Percentiles rank a stretch among this genome's conserved stretches.
phyloP scores from a whole-genome alignment of 1,284 basidiomycete species.

The Puccinia polysora region DNA sequence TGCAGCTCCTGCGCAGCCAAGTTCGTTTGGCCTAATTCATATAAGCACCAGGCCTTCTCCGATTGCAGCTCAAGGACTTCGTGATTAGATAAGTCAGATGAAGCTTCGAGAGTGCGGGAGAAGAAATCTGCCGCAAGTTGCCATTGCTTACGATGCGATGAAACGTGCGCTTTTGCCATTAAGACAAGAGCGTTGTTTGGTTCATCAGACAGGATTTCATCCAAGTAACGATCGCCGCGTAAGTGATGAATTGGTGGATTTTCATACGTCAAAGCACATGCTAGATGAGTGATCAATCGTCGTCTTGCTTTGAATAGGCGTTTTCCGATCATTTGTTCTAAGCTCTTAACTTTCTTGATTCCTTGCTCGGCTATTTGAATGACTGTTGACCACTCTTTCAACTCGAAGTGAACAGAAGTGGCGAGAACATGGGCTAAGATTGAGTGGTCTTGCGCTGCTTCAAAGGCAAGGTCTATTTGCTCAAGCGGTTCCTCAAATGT shows the following conservation, averaged over 20 bases:
- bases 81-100: constrained; percentile 46
- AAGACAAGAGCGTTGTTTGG: constrained; percentile 65
- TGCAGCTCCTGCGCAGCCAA: constrained; percentile 62
- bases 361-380: constrained; percentile 69
- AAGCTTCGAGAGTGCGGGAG: constrained; percentile 56
- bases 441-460: constrained; percentile 60
- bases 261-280: constrained; percentile 72
- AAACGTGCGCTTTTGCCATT: constrained; percentile 70
- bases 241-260: constrained; percentile 84
- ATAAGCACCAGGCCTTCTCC: constrained; percentile 79
- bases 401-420: constrained; percentile 66
- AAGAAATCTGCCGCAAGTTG: constrained; percentile 65
- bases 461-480: constrained; percentile 51
- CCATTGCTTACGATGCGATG: constrained; percentile 67
- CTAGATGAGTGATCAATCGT: constrained; percentile 64
- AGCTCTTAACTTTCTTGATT: constrained; percentile 60
- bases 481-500: constrained; percentile 56
- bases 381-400: constrained; percentile 71
- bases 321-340: constrained; percentile 63
- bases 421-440: constrained; percentile 69
- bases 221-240: constrained; percentile 69
- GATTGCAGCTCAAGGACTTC: constrained; percentile 52
- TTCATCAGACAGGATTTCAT: constrained; percentile 64
- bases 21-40: constrained; percentile 60
- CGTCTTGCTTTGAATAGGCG: constrained; percentile 59